Percentiles rank a stretch among this genome's conserved stretches.
Evolutionary conservation across 805 yeast species (phyloP).

Genomic region (Candida orba): DNA sequence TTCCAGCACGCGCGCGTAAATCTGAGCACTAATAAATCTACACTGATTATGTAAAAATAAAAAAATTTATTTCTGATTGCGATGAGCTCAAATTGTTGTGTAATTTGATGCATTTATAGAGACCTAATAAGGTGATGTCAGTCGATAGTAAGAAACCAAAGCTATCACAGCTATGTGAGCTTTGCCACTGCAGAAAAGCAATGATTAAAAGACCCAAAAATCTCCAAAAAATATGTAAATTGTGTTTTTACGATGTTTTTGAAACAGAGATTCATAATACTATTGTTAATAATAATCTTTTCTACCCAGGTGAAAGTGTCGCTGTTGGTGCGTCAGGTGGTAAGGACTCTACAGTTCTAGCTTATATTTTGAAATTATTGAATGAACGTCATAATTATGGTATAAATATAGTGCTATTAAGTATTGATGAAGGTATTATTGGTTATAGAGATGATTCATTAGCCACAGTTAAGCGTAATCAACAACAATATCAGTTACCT

Average conservation of each 20-base stretch:
- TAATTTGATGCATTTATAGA: neutral
- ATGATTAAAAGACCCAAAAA: conserved; percentile 90
- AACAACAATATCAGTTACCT: conserved; percentile 74
- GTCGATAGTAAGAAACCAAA: conserved; percentile 18
- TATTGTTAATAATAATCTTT: conserved; percentile 60
- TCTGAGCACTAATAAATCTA: conserved; percentile 3
- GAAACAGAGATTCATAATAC: conserved; percentile 96
- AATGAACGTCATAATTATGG: conserved; percentile 89
- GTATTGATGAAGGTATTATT: conserved; percentile 94
- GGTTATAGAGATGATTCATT: conserved; percentile 97
- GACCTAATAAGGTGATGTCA: neutral
- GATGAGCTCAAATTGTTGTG: neutral
- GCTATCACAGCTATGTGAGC: conserved; percentile 58
- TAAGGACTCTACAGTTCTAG: conserved; percentile 93
- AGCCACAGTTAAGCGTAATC: conserved; percentile 93
- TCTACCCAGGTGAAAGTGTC: conserved; percentile 73
- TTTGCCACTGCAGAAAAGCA: conserved; percentile 78
- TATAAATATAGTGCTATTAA: conserved; percentile 69
- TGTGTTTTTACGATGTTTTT: conserved; percentile 82
- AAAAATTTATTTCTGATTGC: neutral
- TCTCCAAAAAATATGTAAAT: conserved; percentile 80
- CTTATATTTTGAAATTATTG: conserved; percentile 75
- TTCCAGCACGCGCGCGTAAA: conserved; percentile 9
- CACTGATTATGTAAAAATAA: no score
- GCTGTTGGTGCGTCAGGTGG: conserved; percentile 99